These are phyloP conservation scores for Rhipidocladum racemiflorum DNA, from an alignment of 176 grass and related monocot genomes.

Conservation along the genomic window DNA sequence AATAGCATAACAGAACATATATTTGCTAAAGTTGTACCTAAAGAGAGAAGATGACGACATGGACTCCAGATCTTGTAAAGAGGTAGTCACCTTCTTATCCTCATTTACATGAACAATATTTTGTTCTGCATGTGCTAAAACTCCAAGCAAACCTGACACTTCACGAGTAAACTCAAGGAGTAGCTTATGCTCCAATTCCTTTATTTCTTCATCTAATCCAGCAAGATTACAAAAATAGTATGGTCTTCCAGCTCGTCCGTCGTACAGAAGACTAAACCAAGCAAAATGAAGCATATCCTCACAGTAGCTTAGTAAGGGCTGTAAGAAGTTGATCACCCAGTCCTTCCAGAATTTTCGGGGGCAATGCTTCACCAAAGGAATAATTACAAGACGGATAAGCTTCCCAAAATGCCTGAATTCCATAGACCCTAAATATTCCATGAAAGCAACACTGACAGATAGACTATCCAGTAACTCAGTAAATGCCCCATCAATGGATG, in stretches of 20 bases:
- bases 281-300: constrained; percentile 43
- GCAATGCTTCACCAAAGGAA: constrained; percentile 51
- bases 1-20: not conserved
- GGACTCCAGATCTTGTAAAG: constrained; percentile 31
- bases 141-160: constrained; percentile 50
- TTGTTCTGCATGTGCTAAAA: too few species aligned
- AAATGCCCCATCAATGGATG: constrained; percentile 47
- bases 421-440: constrained; percentile 52
- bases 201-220: constrained; percentile 50
- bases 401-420: constrained; percentile 50
- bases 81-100: constrained; percentile 30
- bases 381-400: constrained; percentile 53
- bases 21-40: constrained; percentile 34
- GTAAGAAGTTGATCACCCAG: constrained; percentile 43
- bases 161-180: constrained; percentile 64
- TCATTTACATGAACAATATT: constrained; percentile 40
- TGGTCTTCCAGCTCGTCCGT: constrained; percentile 31
- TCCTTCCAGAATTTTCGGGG: constrained; percentile 40
- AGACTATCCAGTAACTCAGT: constrained; percentile 36
- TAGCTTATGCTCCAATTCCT: constrained; percentile 47
- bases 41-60: constrained; percentile 42
- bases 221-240: constrained; percentile 45
- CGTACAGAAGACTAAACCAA: constrained; percentile 48
- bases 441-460: constrained; percentile 45
- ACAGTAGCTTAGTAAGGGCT: constrained; percentile 53